Base-by-base conservation (phyloP, 441 rosid genomes). In the Eruca vesicaria region DNA sequence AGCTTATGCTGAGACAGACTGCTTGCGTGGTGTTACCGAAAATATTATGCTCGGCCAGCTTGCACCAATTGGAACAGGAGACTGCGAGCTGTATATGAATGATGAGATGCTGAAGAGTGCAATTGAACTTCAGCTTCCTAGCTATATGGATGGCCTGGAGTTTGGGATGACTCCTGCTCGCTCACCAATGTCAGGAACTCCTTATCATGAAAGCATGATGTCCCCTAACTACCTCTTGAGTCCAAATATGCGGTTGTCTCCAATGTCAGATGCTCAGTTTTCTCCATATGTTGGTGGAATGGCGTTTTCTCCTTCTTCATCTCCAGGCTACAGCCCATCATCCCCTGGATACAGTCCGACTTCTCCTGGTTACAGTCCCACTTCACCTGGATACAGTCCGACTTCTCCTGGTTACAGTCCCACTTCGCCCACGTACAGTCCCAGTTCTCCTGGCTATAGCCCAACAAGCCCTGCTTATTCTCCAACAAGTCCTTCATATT, bases 71-170 rank as follows among this genome's bases (percentile, higher is more conserved):
- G 98, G 99, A n/a, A 96, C 99, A 0, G 97, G 98, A 65, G 92
- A 83, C 74, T 93, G 98, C 77, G 79, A 87, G 19, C 80, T 96
- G 81, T 96, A 93, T 81, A 93, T 93, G 78, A 93, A 96, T 66
- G 97, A 89, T 77, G 97, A 91, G 82, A 96, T 96, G 99, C 78
- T 96, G 85, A 93, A 96, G 91, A 93, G 90, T 78, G 98, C 99
- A 10, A 96, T 96, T 33, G 99, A 96, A 69, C 97, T 96, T 26
- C 98, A 93, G 88, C 94, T 96, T 23, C 98, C 98, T 36, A 96
- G 99, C 86, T 96, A 90, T 74, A 89, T 96, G 97, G 98, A 92
- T 63, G 94, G 88, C 63, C 78, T 92, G 63, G 98, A 93, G 15
- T 96, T 85, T 63, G 97, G 96, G 71, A 89, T 87, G 94, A 96